phyloP scores from a whole-genome alignment of 225 moss, liverwort and hornwort species.

The Pseudisothecium myosuroides region DNA sequence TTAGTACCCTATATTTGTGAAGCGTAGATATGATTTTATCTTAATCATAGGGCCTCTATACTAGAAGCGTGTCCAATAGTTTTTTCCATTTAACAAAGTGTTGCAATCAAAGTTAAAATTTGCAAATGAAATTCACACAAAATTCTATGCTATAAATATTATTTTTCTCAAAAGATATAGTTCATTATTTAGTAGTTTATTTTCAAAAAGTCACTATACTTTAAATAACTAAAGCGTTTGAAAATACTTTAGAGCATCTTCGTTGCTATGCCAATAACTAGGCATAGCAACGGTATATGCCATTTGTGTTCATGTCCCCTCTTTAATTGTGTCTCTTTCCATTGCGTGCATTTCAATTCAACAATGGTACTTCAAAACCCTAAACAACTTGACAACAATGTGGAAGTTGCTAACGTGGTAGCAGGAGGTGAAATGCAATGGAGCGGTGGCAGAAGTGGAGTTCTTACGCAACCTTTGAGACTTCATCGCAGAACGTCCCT shows the following conservation, averaged over 20 bases:
- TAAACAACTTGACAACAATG: too few species aligned
- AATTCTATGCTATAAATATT: background rate
- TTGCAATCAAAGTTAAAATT: rapidly evolving
- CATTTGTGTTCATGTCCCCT: too few species aligned
- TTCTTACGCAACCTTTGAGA: too few species aligned
- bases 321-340: too few species aligned
- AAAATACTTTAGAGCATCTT: background rate
- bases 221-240: background rate
- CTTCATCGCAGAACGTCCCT: too few species aligned
- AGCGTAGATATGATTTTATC: background rate
- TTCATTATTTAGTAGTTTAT: background rate
- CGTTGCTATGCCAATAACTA: too few species aligned
- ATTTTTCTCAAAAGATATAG: background rate
- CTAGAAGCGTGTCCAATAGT: rapidly evolving
- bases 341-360: too few species aligned
- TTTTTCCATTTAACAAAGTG: background rate
- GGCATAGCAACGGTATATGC: too few species aligned
- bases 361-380: too few species aligned
- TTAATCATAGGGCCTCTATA: rapidly evolving
- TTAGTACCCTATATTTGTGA: background rate
- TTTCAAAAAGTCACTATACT: background rate
- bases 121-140: background rate
- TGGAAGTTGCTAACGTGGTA: too few species aligned
- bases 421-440: too few species aligned
- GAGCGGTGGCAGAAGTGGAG: too few species aligned